Evolutionary conservation across 129 eudicot genomes (phyloP).

Genomic region (Scalesia atractyloides): DNA sequence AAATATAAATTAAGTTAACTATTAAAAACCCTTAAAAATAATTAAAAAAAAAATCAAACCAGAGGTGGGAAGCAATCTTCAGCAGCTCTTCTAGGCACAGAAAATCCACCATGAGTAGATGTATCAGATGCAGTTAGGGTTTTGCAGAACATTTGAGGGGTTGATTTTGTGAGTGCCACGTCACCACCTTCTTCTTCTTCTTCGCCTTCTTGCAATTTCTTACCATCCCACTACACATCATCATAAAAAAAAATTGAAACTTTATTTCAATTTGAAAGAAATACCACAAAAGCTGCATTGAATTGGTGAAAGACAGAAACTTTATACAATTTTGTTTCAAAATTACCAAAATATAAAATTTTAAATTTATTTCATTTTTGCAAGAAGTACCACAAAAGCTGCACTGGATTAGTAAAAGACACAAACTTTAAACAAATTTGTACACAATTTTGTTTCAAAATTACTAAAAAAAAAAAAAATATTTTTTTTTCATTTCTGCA

Average conservation of each 20-base stretch:
- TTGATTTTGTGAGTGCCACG: slow-evolving; percentile 43
- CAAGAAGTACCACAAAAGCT: slow-evolving; percentile 12
- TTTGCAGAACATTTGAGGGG: slow-evolving; percentile 92
- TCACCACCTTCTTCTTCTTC: slow-evolving; percentile 57
- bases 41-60: slow-evolving; percentile 30
- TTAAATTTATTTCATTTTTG: background rate
- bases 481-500: background rate
- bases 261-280: background rate
- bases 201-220: slow-evolving; percentile 43
- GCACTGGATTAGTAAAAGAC: background rate
- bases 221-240: slow-evolving; percentile 37
- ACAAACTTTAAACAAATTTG: background rate
- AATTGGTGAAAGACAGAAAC: background rate
- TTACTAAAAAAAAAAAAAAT: background rate
- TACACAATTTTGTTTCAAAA: background rate
- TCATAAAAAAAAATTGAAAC: background rate
- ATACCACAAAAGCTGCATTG: slow-evolving; percentile 15
- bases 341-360: background rate
- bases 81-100: slow-evolving; percentile 87
- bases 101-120: slow-evolving; percentile 93
- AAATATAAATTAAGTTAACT: background rate
- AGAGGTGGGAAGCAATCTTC: slow-evolving; percentile 84
- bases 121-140: slow-evolving; percentile 93
- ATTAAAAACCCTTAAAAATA: background rate
- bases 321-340: too few relatives aligned